A percentile compares a stretch with the other conserved stretches of the same genome.
phyloP scores from a whole-genome alignment of 2,329 filamentous ascomycete species.

The Daldinia sp. region DNA sequence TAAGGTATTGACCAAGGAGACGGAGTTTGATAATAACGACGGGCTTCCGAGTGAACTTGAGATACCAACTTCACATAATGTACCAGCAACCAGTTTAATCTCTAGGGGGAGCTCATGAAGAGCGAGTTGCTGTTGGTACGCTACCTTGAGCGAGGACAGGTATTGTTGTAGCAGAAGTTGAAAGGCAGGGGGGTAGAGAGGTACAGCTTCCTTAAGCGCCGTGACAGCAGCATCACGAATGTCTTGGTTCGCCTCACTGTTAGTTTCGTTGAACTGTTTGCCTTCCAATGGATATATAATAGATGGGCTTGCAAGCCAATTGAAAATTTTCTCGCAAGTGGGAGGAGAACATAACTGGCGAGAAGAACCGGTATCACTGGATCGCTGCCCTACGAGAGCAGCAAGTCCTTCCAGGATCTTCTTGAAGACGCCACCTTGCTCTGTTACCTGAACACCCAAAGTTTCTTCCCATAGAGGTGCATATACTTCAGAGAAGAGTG shows the following conservation, averaged over 20 bases:
- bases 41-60: constrained; percentile 54
- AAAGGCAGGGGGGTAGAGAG: constrained; percentile 49
- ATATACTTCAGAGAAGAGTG: constrained; percentile 48
- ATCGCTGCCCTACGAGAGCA: constrained; percentile 46
- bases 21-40: constrained; percentile 56
- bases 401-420: constrained; percentile 50
- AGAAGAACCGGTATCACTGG: constrained; percentile 31
- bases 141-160: constrained; percentile 45
- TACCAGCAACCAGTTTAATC: constrained; percentile 56
- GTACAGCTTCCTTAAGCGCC: constrained; percentile 47
- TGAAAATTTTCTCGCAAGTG: constrained; percentile 46
- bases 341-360: constrained; percentile 47
- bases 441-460: constrained; percentile 32
- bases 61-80: constrained; percentile 64
- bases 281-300: constrained; percentile 47
- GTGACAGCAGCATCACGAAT: constrained; percentile 46
- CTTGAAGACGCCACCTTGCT: constrained; percentile 44
- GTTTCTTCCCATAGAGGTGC: constrained; percentile 46
- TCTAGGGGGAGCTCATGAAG: constrained; percentile 38
- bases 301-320: constrained; percentile 46
- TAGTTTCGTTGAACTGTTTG: constrained; percentile 32
- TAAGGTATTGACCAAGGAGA: constrained; percentile 55
- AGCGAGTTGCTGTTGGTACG: constrained; percentile 40
- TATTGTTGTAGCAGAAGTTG: constrained; percentile 49
- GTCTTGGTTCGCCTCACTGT: constrained; percentile 35